Evolutionary conservation across 495 filamentous ascomycete genomes (phyloP).

Genomic region (Neurospora sp.): DNA sequence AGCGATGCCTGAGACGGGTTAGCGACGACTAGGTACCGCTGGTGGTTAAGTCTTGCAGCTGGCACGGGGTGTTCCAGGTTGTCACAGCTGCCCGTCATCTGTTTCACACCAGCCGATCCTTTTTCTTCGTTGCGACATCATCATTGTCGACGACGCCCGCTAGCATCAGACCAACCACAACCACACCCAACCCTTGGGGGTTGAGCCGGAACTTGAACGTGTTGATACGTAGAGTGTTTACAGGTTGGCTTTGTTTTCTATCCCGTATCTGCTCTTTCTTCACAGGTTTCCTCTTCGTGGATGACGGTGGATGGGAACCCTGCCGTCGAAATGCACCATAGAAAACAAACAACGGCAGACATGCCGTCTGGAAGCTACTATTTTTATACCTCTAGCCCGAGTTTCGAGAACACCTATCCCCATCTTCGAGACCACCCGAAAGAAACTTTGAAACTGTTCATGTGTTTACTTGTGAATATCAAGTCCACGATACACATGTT

Average conservation of each 20-base stretch:
- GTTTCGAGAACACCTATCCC: background rate
- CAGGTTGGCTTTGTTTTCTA: background rate
- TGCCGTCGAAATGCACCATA: background rate
- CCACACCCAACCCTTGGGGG: background rate
- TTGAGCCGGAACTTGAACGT: background rate
- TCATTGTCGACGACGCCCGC: background rate
- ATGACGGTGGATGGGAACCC: background rate
- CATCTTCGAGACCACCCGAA: background rate
- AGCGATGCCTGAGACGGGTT: background rate
- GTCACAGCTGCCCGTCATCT: background rate
- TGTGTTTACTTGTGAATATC: background rate
- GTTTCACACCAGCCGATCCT: background rate
- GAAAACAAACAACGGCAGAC: background rate
- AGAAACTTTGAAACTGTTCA: background rate
- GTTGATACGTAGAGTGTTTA: background rate
- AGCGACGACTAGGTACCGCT: background rate
- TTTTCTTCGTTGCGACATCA: background rate
- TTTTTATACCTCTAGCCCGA: background rate
- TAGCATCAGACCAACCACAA: background rate
- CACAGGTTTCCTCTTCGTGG: background rate
- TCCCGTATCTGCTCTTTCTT: background rate
- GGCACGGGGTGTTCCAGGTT: background rate
- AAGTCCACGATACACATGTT: background rate
- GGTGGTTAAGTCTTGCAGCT: background rate
- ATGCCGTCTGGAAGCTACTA: background rate